Evolutionary conservation across 2,329 filamentous ascomycete species (phyloP).

Genomic region (Diaporthe vexans): DNA sequence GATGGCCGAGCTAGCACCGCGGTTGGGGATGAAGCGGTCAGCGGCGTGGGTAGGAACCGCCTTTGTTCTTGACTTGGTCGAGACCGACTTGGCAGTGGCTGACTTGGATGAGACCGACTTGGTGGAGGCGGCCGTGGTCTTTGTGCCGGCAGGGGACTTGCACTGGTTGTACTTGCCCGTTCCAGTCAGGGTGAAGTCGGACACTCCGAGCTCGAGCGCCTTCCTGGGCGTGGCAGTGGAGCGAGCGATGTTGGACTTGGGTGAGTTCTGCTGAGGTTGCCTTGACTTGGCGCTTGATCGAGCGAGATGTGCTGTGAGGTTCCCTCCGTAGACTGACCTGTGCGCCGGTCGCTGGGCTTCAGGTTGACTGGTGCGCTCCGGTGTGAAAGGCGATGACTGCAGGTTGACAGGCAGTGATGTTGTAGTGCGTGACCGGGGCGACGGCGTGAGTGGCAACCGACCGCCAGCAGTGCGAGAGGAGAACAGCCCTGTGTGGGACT

Average conservation of each 20-base stretch:
- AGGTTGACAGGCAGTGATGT: constrained; percentile 64
- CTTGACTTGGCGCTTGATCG: constrained; percentile 78
- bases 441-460: constrained; percentile 94
- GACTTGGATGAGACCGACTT: constrained; percentile 64
- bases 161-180: constrained; percentile 77
- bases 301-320: constrained; percentile 83
- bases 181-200: constrained; percentile 91
- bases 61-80: constrained; percentile 73
- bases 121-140: constrained; percentile 57
- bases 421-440: constrained; percentile 73
- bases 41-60: constrained; percentile 84
- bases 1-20: constrained; percentile 89
- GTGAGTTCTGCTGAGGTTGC: constrained; percentile 84
- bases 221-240: constrained; percentile 82
- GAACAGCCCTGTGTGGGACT: constrained; percentile 95
- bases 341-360: constrained; percentile 64
- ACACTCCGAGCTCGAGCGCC: constrained; percentile 88
- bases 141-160: constrained; percentile 68
- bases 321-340: constrained; percentile 85
- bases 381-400: constrained; percentile 83
- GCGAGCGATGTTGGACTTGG: constrained; percentile 93
- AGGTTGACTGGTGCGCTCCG: constrained; percentile 70
- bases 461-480: constrained; percentile 93
- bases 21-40: constrained; percentile 97
- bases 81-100: constrained; percentile 51